Percentiles rank a stretch among this genome's conserved stretches.
These are phyloP conservation scores for Apiospora phragmitis DNA, from an alignment of 2,329 filamentous ascomycete genomes.

Conservation along the genomic window DNA sequence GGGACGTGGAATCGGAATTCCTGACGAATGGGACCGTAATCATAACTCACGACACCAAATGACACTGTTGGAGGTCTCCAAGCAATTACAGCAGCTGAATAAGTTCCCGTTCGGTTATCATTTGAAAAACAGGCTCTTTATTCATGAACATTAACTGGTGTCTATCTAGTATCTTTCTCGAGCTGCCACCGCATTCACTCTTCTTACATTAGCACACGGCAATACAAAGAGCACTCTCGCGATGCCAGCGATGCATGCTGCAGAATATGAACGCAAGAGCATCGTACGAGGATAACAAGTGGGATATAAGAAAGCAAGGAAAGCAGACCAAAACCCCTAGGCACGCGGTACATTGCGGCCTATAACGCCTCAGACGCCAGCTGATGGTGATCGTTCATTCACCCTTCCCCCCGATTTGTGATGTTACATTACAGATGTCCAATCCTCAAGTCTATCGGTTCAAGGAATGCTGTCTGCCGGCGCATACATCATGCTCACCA, in stretches of 20 bases:
- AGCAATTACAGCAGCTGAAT: not conserved
- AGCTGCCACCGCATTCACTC: not conserved
- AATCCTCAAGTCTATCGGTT: not conserved
- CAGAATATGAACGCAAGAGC: not conserved
- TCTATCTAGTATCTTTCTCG: not conserved
- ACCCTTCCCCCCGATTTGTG: not conserved
- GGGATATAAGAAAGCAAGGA: not conserved
- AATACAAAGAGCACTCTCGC: not conserved
- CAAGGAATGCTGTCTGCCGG: not conserved
- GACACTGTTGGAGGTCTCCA: not conserved
- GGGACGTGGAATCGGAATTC: not conserved
- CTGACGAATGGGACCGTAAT: not conserved
- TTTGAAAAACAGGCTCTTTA: not conserved
- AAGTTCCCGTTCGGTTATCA: not conserved
- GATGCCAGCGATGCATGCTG: not conserved
- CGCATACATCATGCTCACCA: not conserved
- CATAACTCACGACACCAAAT: not conserved
- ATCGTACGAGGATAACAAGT: not conserved
- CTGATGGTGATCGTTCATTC: not conserved
- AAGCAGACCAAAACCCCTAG: not conserved
- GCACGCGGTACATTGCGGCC: not conserved
- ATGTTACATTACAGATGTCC: not conserved
- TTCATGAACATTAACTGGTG: not conserved
- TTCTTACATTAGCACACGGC: not conserved
- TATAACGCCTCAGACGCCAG: slow-evolving; percentile 1